Conservation (phyloP, 2,329 filamentous ascomycete genomes). For the Blumeriella jaapii region DNA sequence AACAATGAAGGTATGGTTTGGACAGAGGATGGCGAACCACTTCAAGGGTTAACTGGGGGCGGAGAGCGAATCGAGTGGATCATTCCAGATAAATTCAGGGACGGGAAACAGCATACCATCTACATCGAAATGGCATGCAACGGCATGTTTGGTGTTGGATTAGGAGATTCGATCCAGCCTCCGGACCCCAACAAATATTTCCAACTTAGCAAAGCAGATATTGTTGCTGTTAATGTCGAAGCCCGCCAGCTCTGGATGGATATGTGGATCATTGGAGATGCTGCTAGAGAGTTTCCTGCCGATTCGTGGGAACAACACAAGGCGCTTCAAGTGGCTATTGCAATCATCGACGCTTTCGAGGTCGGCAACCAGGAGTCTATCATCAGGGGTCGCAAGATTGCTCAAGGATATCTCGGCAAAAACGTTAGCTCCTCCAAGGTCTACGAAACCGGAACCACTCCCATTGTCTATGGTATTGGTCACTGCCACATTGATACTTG, state of each 20-base stretch:
- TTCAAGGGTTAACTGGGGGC: constrained; percentile 85
- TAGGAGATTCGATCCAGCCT: constrained; percentile 77
- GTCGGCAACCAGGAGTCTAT: constrained; percentile 70
- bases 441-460: constrained; percentile 62
- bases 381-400: constrained; percentile 68
- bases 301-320: constrained; percentile 85
- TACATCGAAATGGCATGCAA: constrained; percentile 99
- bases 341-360: constrained; percentile 84
- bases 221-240: constrained; percentile 78
- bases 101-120: constrained; percentile 77
- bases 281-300: constrained; percentile 77
- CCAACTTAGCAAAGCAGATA: constrained; percentile 63
- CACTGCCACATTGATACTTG: constrained; percentile 98
- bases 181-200: constrained; percentile 79
- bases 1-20: constrained; percentile 93
- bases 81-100: constrained; percentile 67
- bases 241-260: constrained; percentile 79
- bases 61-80: constrained; percentile 89
- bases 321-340: constrained; percentile 71
- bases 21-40: constrained; percentile 76
- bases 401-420: constrained; percentile 68
- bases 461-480: constrained; percentile 78
- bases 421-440: constrained; percentile 74
- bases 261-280: constrained; percentile 93
- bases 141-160: constrained; percentile 91